Evolutionary conservation across 2,329 filamentous ascomycete species (phyloP).

Genomic region (Thermoascus crustaceus): DNA sequence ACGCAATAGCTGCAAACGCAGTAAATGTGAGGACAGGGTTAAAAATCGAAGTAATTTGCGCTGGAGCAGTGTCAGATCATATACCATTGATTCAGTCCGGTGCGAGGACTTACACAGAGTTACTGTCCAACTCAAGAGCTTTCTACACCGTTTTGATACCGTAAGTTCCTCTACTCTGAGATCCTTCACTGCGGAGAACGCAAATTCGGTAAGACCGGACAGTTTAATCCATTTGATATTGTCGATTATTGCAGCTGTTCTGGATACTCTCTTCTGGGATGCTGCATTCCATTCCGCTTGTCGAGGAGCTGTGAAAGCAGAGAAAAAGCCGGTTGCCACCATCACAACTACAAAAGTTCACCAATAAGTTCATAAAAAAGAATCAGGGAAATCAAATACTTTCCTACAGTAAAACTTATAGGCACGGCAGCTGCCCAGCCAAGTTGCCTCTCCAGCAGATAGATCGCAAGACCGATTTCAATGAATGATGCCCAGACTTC

Average conservation of each 20-base stretch:
- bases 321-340: too few species aligned
- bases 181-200: background rate
- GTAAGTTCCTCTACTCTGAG: too few species aligned
- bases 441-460: conserved; percentile 13
- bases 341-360: background rate
- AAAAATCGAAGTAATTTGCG: too few species aligned
- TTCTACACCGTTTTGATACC: too few species aligned
- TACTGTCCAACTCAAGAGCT: too few species aligned
- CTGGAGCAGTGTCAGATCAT: too few species aligned
- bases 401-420: background rate
- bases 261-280: too few species aligned
- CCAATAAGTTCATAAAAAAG: background rate
- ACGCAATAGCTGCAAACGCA: conserved; percentile 27
- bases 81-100: too few species aligned
- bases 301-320: too few species aligned
- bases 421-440: conserved; percentile 2
- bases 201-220: conserved; percentile 1
- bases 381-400: background rate
- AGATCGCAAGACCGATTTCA: conserved; percentile 29
- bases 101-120: too few species aligned
- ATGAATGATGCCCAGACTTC: conserved; percentile 26
- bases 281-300: too few species aligned
- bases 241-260: background rate
- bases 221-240: conserved; percentile 2
- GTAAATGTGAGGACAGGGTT: conserved; percentile 29